phyloP scores from a whole-genome alignment of 345 rosid genomes.

The Salix viminalis region DNA sequence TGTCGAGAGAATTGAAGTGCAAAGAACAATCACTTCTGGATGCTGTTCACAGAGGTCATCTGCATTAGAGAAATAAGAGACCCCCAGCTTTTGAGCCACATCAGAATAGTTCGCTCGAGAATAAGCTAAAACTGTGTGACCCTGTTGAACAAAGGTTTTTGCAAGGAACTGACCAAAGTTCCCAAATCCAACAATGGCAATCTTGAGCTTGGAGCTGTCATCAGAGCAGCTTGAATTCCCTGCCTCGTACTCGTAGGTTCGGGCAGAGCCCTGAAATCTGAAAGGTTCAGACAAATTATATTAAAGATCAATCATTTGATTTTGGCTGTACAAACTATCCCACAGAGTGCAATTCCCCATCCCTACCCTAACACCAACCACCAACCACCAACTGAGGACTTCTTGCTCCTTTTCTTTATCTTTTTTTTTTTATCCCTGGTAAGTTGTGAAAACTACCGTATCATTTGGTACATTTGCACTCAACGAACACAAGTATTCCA shows the following conservation, averaged over 20 bases:
- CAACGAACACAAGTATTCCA: too few species aligned
- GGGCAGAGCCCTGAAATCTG: conserved; percentile 12
- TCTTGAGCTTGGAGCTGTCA: conserved; percentile 53
- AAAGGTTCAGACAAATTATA: background rate
- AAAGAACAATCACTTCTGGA: conserved; percentile 70
- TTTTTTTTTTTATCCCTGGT: too few species aligned
- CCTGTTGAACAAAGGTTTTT: conserved; percentile 52
- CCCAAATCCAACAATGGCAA: conserved; percentile 74
- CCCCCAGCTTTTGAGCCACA: conserved; percentile 48
- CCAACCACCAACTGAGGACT: too few species aligned
- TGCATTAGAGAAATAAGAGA: conserved; percentile 48
- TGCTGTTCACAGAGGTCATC: conserved; percentile 82
- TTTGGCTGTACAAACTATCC: background rate
- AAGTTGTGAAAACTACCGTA: too few species aligned
- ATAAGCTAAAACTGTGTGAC: conserved; percentile 64
- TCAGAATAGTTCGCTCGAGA: conserved; percentile 64
- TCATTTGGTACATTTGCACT: too few species aligned
- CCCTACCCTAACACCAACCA: too few species aligned
- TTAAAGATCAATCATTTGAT: background rate
- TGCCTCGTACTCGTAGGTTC: conserved; percentile 17
- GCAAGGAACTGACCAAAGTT: conserved; percentile 80
- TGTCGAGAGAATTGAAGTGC: conserved; percentile 72
- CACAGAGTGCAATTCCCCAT: background rate
- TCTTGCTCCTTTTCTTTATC: too few species aligned
- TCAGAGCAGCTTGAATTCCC: conserved; percentile 20